Percentiles rank a stretch among this genome's conserved stretches.
These are phyloP conservation scores for Phaeosphaeriaceae sp. DNA, from an alignment of 2,329 filamentous ascomycete species.

Conservation along the genomic window DNA sequence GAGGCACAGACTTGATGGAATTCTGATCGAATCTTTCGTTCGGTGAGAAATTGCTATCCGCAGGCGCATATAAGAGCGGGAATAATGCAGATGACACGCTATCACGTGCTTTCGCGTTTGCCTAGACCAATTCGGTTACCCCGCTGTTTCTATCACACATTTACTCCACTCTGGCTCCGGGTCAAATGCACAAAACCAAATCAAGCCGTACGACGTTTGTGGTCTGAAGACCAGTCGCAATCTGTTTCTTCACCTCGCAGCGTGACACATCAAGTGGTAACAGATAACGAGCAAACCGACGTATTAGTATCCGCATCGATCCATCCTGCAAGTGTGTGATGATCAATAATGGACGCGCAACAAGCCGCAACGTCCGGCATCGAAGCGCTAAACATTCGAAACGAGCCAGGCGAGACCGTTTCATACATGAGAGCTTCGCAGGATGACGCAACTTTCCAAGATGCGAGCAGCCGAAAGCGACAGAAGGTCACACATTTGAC, in stretches of 20 bases:
- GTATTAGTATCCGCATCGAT: background rate
- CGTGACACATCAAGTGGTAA: no score
- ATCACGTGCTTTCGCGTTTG: conserved; percentile 1
- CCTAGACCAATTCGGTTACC: background rate
- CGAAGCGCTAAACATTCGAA: background rate
- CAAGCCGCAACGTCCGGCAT: background rate
- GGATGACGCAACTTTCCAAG: background rate
- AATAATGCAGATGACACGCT: no score
- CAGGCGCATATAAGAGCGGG: no score
- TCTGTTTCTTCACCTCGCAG: no score
- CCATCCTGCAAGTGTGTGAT: background rate
- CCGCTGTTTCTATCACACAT: background rate
- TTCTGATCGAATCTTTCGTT: background rate
- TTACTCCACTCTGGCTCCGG: background rate
- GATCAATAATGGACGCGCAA: background rate
- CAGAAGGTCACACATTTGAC: background rate
- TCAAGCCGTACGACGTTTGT: background rate
- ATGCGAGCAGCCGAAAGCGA: background rate
- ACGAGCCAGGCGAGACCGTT: background rate
- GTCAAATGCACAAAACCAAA: background rate
- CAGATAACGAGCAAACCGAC: no score
- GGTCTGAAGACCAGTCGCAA: background rate
- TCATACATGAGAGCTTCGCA: background rate
- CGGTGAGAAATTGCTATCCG: background rate
- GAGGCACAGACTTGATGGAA: background rate